phyloP scores from a whole-genome alignment of 2,329 filamentous ascomycete genomes.

The Paraphoma sp. region DNA sequence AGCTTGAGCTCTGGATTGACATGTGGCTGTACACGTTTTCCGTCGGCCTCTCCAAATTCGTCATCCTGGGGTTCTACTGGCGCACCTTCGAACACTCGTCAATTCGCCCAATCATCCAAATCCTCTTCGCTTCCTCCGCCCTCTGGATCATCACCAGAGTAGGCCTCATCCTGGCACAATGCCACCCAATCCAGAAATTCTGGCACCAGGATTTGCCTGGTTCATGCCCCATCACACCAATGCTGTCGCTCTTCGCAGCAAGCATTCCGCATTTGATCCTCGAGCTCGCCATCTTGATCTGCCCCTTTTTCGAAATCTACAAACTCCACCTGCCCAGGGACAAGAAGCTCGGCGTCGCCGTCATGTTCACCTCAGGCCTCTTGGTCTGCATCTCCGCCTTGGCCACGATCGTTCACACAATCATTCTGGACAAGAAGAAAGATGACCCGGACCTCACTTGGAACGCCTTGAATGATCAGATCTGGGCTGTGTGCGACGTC shows the following conservation, averaged over 20 bases:
- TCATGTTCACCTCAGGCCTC: slow-evolving; percentile 27
- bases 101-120: slow-evolving; percentile 26
- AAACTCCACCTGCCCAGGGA: slow-evolving; percentile 20
- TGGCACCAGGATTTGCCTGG: slow-evolving; percentile 22
- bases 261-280: slow-evolving; percentile 30
- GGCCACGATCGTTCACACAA: slow-evolving; percentile 24
- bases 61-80: slow-evolving; percentile 32
- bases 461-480: slow-evolving; percentile 27
- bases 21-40: slow-evolving; percentile 36
- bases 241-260: slow-evolving; percentile 22
- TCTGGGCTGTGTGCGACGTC: slow-evolving; percentile 34
- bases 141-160: slow-evolving; percentile 26
- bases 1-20: slow-evolving; percentile 26
- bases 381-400: slow-evolving; percentile 27
- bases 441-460: slow-evolving; percentile 24
- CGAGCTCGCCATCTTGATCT: slow-evolving; percentile 26
- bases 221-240: slow-evolving; percentile 24
- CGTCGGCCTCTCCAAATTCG: slow-evolving; percentile 29
- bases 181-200: slow-evolving; percentile 25
- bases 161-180: slow-evolving; percentile 25
- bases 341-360: slow-evolving; percentile 24
- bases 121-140: slow-evolving; percentile 15
- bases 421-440: slow-evolving; percentile 15
- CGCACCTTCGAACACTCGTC: slow-evolving; percentile 28
- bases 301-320: slow-evolving; percentile 26